Percentiles rank a stretch among this genome's conserved stretches.
phyloP scores from a whole-genome alignment of 2,329 filamentous ascomycete species.

The Stylonectria norvegica region DNA sequence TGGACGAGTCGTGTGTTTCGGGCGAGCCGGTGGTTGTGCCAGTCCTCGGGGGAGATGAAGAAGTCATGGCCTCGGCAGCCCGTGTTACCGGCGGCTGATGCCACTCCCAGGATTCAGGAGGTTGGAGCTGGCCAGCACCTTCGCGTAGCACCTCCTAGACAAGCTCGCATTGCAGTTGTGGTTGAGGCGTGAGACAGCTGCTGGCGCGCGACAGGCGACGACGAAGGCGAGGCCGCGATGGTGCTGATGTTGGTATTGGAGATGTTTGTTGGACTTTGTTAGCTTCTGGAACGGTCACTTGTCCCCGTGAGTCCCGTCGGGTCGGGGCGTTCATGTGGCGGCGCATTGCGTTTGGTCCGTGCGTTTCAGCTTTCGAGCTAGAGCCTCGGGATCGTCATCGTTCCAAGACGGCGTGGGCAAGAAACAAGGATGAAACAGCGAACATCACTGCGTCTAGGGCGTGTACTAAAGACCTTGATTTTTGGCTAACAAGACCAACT shows the following conservation, averaged over 20 bases:
- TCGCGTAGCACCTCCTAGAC: constrained; percentile 19
- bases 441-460: no score
- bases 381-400: no score
- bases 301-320: no score
- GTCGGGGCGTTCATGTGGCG: background rate
- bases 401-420: no score
- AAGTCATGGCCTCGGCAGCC: constrained; percentile 23
- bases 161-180: constrained; percentile 21
- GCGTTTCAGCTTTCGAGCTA: background rate
- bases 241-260: background rate
- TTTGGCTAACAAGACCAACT: no score
- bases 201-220: background rate
- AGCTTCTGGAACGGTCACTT: background rate
- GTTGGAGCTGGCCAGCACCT: constrained; percentile 22
- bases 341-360: background rate
- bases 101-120: constrained; percentile 9
- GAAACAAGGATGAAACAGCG: no score
- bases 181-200: background rate
- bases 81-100: constrained; percentile 11
- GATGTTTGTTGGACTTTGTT: no score
- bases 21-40: constrained; percentile 21
- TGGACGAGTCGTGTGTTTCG: constrained; percentile 17
- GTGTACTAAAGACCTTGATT: no score
- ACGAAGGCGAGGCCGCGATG: background rate
- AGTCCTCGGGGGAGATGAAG: constrained; percentile 25